Base-by-base conservation (phyloP, 495 filamentous ascomycete genomes). In the Terfezia claveryi region DNA sequence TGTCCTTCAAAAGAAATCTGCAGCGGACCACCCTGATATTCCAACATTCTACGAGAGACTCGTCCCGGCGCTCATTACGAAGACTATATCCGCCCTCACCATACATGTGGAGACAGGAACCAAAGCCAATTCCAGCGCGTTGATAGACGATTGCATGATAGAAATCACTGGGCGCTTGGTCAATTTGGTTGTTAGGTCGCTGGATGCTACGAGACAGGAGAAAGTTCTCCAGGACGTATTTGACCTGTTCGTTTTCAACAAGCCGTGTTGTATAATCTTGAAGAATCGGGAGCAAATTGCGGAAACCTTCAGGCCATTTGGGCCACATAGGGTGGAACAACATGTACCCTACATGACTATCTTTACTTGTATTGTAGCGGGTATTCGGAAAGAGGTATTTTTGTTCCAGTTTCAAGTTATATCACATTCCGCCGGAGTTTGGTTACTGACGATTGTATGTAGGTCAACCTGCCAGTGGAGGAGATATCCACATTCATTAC, bases 141-240 rank as follows among this genome's bases (percentile, higher is more conserved):
- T 81, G 51, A 69, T 71, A 23, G 73, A 81, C 57, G 66, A 73
- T 51, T 62, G 68, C n/a, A 71, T 77, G 8, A 59, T 82, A 12
- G 78, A 83, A 36, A 70, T 78, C 27, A 67, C 82, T 10, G 82
- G 81, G n/a, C 69, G 78, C 54, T 69, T 85, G 14, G 72, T 72
- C 59, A 80, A 76, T 55, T 67, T 80, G 41, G 75, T 84, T 27
- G 69, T 83, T 20, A 67, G 76, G 32, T 68, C 76, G 9, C 68
- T 80, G 20, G 68, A 74, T 4, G 53, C 60, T 14, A 66, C 73
- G 46, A 73, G 76, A 59, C 79, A 84, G 56, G 68, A 70, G 20
- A 67, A 72, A 32, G 68, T 80, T n/a, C 68, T 74, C 2, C 55
- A 68, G 11, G 76, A 80, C 58, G 61, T 76, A 12, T 81, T 81